Evolutionary conservation across 306 rosid genomes (phyloP).

Genomic region (Vigna mungo): DNA sequence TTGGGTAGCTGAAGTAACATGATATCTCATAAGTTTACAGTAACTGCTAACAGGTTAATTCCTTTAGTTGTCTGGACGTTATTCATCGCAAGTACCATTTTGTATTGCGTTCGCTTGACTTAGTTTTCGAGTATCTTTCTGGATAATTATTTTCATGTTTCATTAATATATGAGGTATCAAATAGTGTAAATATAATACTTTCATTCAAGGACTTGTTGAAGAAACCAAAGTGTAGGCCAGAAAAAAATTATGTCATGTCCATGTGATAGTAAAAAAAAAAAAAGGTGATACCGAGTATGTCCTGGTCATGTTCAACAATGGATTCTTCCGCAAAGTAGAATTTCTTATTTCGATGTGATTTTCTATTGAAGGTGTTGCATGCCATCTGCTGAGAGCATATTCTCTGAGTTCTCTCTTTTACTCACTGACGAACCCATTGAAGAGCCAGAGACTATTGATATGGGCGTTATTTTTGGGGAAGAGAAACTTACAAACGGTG

Average conservation of each 20-base stretch:
- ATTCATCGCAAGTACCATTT: slow-evolving; percentile 1
- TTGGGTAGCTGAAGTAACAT: slow-evolving; percentile 23
- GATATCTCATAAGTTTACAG: slow-evolving; percentile 7
- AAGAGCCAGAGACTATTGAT: too few species aligned
- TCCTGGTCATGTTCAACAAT: too few species aligned
- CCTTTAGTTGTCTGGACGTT: slow-evolving; percentile 26
- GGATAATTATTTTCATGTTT: neutral
- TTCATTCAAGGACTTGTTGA: slow-evolving; percentile 10
- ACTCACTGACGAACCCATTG: too few species aligned
- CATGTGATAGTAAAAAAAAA: too few species aligned
- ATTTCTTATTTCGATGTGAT: too few species aligned
- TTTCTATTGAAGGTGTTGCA: too few species aligned
- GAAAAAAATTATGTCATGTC: neutral
- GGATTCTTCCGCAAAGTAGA: too few species aligned
- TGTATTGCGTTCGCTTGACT: neutral
- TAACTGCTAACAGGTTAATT: neutral
- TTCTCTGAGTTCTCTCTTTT: too few species aligned
- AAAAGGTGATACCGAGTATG: too few species aligned
- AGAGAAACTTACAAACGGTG: too few species aligned
- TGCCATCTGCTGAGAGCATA: too few species aligned
- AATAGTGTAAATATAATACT: slow-evolving; percentile 3
- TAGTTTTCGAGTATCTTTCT: neutral
- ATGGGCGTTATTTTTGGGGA: too few species aligned
- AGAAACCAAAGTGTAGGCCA: slow-evolving; percentile 22
- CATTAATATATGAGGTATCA: neutral